These are phyloP conservation scores for Lepidium africanum DNA, from an alignment of 345 rosid genomes.

Conservation along the genomic window DNA sequence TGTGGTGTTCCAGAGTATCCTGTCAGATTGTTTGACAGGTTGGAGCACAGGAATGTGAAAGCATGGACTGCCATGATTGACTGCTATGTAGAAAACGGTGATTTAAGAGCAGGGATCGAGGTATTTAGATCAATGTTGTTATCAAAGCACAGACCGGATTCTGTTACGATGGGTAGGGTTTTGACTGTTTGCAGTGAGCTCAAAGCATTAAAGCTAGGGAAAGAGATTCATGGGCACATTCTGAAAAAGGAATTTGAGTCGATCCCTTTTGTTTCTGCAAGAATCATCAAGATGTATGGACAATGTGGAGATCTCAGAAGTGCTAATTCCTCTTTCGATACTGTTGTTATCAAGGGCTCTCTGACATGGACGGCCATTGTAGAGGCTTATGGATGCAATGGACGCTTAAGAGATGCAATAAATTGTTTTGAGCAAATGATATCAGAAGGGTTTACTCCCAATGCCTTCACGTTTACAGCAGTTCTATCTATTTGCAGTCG, in stretches of 20 bases:
- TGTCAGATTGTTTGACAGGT: constrained; percentile 42
- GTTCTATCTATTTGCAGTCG: constrained; percentile 54
- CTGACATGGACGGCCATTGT: constrained; percentile 77
- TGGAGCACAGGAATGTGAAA: constrained; percentile 53
- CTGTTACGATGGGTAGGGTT: constrained; percentile 61
- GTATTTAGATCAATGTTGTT: constrained; percentile 58
- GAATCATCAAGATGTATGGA: constrained; percentile 66
- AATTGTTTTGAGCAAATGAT: constrained; percentile 53
- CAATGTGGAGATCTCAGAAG: constrained; percentile 39
- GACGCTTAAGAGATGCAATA: constrained; percentile 41
- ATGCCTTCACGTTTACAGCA: constrained; percentile 53
- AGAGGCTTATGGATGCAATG: constrained; percentile 51
- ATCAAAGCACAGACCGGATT: constrained; percentile 67
- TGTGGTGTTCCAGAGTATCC: constrained; percentile 52
- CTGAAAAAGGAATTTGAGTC: constrained; percentile 54
- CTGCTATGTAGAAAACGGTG: constrained; percentile 38
- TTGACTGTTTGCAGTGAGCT: constrained; percentile 46
- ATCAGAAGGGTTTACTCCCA: constrained; percentile 50
- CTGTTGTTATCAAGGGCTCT: constrained; percentile 59
- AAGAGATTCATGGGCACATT: constrained; percentile 68
- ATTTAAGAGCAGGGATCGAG: constrained; percentile 30
- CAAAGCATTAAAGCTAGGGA: constrained; percentile 55
- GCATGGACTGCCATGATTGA: constrained; percentile 77
- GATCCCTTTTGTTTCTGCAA: constrained; percentile 58
- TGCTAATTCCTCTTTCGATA: constrained; percentile 48